phyloP scores from a whole-genome alignment of 768 basidiomycete species.

The Suillus placidus region DNA sequence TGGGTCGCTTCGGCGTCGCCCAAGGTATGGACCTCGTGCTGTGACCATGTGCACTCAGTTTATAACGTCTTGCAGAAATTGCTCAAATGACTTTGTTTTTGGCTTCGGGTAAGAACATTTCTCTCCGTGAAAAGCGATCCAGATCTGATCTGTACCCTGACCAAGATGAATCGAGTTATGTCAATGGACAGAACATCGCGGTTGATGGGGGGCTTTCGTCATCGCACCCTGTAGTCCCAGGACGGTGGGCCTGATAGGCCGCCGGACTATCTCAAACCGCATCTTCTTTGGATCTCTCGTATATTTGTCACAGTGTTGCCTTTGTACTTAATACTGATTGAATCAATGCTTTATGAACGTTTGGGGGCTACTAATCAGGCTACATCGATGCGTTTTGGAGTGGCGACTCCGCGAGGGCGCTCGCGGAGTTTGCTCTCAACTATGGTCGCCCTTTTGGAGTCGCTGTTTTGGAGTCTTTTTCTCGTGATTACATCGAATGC shows the following conservation, averaged over 20 bases:
- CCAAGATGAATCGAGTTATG: constrained; percentile 85
- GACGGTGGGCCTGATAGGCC: constrained; percentile 59
- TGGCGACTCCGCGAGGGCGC: constrained; percentile 23
- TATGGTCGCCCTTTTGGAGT: not conserved
- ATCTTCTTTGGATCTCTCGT: not conserved
- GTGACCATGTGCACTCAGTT: constrained; percentile 19
- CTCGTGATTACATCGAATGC: not conserved
- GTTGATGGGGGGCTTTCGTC: constrained; percentile 87
- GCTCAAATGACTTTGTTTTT: constrained; percentile 85
- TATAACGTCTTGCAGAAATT: constrained; percentile 59
- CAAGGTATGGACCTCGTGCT: constrained; percentile 53
- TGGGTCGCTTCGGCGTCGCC: constrained; percentile 79
- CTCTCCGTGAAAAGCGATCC: constrained; percentile 7
- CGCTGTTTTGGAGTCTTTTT: not conserved
- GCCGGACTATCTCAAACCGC: not conserved
- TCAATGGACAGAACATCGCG: constrained; percentile 86
- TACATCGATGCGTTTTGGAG: not conserved
- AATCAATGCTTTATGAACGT: constrained; percentile 4
- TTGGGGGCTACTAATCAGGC: not conserved
- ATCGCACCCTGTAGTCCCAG: constrained; percentile 79
- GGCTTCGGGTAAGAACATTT: constrained; percentile 67
- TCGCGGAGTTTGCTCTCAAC: constrained; percentile 29
- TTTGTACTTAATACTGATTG: constrained; percentile 7
- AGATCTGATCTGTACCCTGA: constrained; percentile 13
- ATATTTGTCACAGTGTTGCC: constrained; percentile 7